Conservation (phyloP, 2,329 filamentous ascomycete genomes). For the Trichoderma endophyticum region DNA sequence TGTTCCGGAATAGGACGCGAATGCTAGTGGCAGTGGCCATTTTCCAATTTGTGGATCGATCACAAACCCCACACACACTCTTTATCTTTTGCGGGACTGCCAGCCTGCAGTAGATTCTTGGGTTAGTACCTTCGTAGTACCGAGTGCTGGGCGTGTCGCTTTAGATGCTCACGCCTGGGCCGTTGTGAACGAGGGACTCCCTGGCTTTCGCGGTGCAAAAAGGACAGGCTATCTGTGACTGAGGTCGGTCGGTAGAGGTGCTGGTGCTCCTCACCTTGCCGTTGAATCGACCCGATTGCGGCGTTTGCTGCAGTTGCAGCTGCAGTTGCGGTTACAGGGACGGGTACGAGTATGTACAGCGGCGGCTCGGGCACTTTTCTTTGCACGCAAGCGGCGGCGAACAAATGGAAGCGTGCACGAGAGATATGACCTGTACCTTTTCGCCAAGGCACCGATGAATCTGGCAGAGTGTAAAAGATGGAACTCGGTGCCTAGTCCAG, state of each 20-base stretch:
- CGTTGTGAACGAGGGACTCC: neutral
- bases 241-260: neutral
- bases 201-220: neutral
- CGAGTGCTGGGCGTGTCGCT: neutral
- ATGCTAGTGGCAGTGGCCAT: neutral
- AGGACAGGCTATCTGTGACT: neutral
- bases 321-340: no score
- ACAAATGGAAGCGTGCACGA: neutral
- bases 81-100: slow-evolving; percentile 3
- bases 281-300: neutral
- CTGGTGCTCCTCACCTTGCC: neutral
- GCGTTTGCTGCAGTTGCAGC: neutral
- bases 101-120: neutral
- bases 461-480: neutral
- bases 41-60: slow-evolving; percentile 2
- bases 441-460: neutral
- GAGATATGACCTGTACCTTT: neutral
- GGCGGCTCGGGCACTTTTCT: no score
- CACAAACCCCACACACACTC: slow-evolving; percentile 8
- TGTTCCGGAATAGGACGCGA: neutral
- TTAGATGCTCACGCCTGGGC: neutral
- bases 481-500: neutral
- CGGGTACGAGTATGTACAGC: neutral
- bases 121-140: neutral
- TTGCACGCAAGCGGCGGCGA: neutral